A percentile compares a stretch with the other conserved stretches of the same genome.
Evolutionary conservation across 2,329 filamentous ascomycete genomes (phyloP).

Genomic region (Ophiocordyceps camponoti-leonardi): DNA sequence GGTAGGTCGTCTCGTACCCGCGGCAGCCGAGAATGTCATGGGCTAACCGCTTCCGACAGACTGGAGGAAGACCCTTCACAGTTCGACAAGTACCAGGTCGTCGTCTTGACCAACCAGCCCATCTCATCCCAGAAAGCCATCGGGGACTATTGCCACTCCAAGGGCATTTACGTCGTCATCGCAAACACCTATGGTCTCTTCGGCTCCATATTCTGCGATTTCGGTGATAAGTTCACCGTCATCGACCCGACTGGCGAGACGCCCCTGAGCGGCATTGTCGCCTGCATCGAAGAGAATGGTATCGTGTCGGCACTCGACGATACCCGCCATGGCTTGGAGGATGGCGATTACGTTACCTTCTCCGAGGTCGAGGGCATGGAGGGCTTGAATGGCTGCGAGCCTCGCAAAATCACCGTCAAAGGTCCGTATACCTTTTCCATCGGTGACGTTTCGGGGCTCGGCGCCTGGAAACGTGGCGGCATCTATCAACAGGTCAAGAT

Average conservation of each 20-base stretch:
- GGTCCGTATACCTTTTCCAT: constrained; percentile 96
- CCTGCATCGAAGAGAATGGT: constrained; percentile 75
- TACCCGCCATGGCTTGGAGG: constrained; percentile 84
- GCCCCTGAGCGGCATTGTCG: constrained; percentile 72
- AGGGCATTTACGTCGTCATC: constrained; percentile 79
- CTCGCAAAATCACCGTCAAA: constrained; percentile 83
- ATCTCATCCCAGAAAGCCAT: constrained; percentile 68
- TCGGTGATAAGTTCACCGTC: constrained; percentile 83
- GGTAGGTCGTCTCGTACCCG: constrained; percentile 17
- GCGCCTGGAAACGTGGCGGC: constrained; percentile 75
- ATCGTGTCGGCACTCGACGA: constrained; percentile 88
- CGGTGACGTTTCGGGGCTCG: constrained; percentile 75
- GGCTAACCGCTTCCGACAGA: constrained; percentile 19
- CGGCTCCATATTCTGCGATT: constrained; percentile 92
- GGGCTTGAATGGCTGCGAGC: constrained; percentile 62
- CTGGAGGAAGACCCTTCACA: constrained; percentile 62
- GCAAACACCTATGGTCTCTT: constrained; percentile 89
- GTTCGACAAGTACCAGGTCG: constrained; percentile 80
- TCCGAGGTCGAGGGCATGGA: constrained; percentile 90
- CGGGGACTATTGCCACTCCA: constrained; percentile 84
- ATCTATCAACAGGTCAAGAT: constrained; percentile 96
- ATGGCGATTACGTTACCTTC: constrained; percentile 93
- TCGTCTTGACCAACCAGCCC: constrained; percentile 75
- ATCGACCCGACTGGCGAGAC: constrained; percentile 85
- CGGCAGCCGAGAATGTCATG: not conserved